Evolutionary conservation across 257 asterid genomes (phyloP), one percentile per base, ranked within the genome.

Genomic region (Penstemon newberryi): DNA sequence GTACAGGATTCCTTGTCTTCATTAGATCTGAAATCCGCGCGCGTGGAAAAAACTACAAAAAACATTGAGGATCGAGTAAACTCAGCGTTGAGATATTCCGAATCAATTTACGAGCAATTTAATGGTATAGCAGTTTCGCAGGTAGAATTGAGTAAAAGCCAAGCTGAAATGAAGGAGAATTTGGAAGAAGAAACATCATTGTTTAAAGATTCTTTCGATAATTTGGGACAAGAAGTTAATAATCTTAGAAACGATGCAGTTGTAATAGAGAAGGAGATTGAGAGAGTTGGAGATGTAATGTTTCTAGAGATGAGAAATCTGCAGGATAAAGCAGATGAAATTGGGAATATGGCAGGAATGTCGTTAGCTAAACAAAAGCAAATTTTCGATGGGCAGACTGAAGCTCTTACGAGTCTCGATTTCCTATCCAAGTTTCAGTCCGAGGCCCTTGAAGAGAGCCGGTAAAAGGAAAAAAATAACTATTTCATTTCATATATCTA

Each of bases 381-480:
- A 66, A 86, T 92, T 72, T 78, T 92, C 8, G 88, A 85, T 62
- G 84, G 85, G 4, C 98, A 92, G 75, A 78, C 84, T 38, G 76
- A 43, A 36, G 96, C 96, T 63, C 83, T 90, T 5, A 78, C 81
- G 5, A 91, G 91, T 25, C 82, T 92, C 74, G 69, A 79, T 6
- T 69, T 81, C 63, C 90, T 90, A 62, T 77, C 90, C 4, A 79
- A 84, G 64, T 82, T 83, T 76, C 95, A 85, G 75, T 83, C 96
- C 9, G 84, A 82, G 41, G 95, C 95, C 46, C 87, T 92, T 37
- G 90, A 92, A 76, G 96, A 89, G 73, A 92, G 95, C 93, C 82
- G 95, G 95, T 88, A 58, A 25, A 25, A 25, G 33, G 1, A 25
- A 25, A 25, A 25, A 25, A 2, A 1, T 0, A 25, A 2, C 2